Base-by-base conservation (phyloP, 1,284 basidiomycete species). In the Melampsora americana region DNA sequence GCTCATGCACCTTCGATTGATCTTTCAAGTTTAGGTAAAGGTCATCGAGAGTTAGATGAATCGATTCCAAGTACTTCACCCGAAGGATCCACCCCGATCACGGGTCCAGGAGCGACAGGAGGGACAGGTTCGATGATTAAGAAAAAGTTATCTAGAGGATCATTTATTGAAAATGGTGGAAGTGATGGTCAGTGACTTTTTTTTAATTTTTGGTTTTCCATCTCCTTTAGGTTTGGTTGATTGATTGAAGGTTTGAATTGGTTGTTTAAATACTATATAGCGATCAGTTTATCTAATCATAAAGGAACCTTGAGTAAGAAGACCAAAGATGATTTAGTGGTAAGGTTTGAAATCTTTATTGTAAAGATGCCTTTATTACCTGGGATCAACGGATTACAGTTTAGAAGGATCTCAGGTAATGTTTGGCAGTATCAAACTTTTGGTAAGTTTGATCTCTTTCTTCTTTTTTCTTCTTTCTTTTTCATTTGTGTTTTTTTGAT, bases 281-380 rank as follows among this genome's bases (percentile, higher is more conserved):
- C n/a, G 11, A 5, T 28, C 11, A 56, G 26, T 56, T n/a, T 56
- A 6, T 23, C 53, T 5, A n/a, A n/a, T 56, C 7, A n/a, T 56
- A 42, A 42, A 42, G 53, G 53, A 28, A 56, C 1, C 6, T n/a
- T 56, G 1, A 44, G 69, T 16, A n/a, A 26, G n/a, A 32, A 23
- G 3, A 74, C 64, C 11, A 72, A 74, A 35, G 44, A 56, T 82
- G 88, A 88, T 66, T 83, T 96, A 78, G 89, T 91, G 78, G 94
- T 97, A 14, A 86, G 92, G 78, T 97, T 96, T 83, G 94, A 97
- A 83, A 92, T 96, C 77, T 94, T 90, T 82, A 90, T 96, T 78
- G 92, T 96, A 82, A 95, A 95, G 87, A 92, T 95, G 23, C 95
- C 95, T 42, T 92, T 91, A 87, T 84, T 99, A 77, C 93, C 95